phyloP scores from a whole-genome alignment of 352 stramenopile species.

The Blastocystis sp. region DNA sequence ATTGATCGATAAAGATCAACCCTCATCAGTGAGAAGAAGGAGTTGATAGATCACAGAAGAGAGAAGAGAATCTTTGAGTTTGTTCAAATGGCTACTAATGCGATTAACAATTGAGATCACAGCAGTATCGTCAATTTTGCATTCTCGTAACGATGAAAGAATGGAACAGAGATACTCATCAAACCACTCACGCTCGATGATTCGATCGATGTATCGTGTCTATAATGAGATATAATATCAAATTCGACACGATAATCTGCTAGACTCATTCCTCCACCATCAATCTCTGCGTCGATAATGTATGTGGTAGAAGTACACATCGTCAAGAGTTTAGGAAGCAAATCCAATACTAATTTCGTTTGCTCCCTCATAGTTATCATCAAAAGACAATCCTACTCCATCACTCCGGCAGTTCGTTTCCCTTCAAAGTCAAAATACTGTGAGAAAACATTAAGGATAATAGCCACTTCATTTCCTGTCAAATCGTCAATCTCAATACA shows the following conservation, averaged over 20 bases:
- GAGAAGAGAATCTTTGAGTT: neutral
- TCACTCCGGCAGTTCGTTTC: neutral
- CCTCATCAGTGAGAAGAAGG: slow-evolving; percentile 30
- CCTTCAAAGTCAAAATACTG: slow-evolving; percentile 52
- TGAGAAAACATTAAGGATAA: neutral
- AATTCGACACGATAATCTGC: neutral
- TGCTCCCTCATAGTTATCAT: neutral
- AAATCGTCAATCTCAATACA: slow-evolving; percentile 51
- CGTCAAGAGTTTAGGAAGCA: slow-evolving; percentile 8
- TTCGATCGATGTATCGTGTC: neutral
- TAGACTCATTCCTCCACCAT: neutral
- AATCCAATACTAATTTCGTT: slow-evolving; percentile 37
- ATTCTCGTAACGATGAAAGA: neutral
- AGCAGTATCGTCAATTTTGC: neutral
- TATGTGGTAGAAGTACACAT: slow-evolving; percentile 21
- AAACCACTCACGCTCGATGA: slow-evolving; percentile 21
- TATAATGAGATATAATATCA: neutral
- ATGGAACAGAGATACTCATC: slow-evolving; percentile 43
- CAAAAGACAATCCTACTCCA: neutral
- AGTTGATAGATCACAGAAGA: slow-evolving; percentile 25
- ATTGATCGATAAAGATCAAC: neutral
- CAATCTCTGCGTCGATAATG: neutral
- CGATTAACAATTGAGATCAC: slow-evolving; percentile 17
- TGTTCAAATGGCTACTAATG: neutral
- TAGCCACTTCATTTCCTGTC: neutral